Evolutionary conservation across 352 stramenopile genomes (phyloP).

Genomic region (Peronospora belbahrii): DNA sequence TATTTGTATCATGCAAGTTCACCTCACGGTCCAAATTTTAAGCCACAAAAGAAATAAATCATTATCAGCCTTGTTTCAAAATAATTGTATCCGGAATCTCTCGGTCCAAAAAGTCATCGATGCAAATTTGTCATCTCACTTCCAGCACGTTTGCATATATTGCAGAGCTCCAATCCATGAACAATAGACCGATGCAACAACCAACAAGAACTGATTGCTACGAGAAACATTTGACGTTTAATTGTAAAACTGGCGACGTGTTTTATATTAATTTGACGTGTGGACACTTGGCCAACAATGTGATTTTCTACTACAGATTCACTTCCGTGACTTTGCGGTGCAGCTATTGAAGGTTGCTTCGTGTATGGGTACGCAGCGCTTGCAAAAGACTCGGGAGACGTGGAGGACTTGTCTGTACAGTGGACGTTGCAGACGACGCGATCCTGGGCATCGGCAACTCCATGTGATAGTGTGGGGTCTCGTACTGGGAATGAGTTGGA

Average conservation of each 20-base stretch:
- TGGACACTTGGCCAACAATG: neutral
- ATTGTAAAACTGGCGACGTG: neutral
- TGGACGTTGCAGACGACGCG: conserved; percentile 6
- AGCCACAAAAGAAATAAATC: too few species aligned
- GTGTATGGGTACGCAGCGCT: conserved; percentile 29
- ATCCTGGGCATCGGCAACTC: conserved; percentile 23
- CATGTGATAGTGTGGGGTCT: conserved; percentile 7
- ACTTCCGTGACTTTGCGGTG: conserved; percentile 9
- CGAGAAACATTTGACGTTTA: too few species aligned
- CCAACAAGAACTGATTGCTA: too few species aligned
- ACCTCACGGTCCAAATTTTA: too few species aligned
- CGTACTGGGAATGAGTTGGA: conserved; percentile 5
- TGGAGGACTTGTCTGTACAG: conserved; percentile 4
- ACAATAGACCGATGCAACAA: too few species aligned
- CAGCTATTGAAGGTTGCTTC: conserved; percentile 18
- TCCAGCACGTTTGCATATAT: too few species aligned
- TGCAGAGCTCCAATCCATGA: too few species aligned
- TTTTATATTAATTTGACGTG: conserved; percentile 14
- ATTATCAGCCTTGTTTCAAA: too few species aligned
- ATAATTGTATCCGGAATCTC: too few species aligned
- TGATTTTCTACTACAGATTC: conserved; percentile 1
- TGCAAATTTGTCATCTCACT: too few species aligned
- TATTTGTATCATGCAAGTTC: too few species aligned
- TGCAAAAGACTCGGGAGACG: conserved; percentile 41
- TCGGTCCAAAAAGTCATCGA: too few species aligned